Evolutionary conservation across 192 early-diverging fungal species (phyloP).

Genomic region (Podila horticola): DNA sequence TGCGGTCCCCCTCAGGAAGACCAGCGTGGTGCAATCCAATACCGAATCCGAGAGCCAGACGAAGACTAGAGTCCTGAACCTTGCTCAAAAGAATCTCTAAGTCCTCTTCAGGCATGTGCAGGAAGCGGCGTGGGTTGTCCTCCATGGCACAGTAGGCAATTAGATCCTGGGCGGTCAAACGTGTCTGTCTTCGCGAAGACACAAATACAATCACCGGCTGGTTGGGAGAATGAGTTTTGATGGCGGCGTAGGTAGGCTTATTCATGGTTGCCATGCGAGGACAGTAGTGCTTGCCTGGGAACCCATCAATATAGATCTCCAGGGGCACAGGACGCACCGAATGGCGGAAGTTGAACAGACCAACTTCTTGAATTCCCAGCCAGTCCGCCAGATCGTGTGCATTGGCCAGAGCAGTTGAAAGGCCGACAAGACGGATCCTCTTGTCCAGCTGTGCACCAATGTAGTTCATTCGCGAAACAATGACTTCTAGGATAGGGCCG

Average conservation of each 20-base stretch:
- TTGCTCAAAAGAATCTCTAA: slow-evolving; percentile 75
- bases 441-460: slow-evolving; percentile 83
- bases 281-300: slow-evolving; percentile 96
- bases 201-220: slow-evolving; percentile 99
- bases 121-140: slow-evolving; percentile 90
- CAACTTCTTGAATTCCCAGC: slow-evolving; percentile 88
- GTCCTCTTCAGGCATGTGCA: slow-evolving; percentile 86
- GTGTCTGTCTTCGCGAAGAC: slow-evolving; percentile 95
- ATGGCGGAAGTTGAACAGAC: slow-evolving; percentile 97
- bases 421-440: slow-evolving; percentile 90
- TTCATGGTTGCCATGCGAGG: slow-evolving; percentile 99
- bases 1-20: slow-evolving; percentile 86
- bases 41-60: slow-evolving; percentile 88
- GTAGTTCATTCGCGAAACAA: slow-evolving; percentile 98
- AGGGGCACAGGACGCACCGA: slow-evolving; percentile 97
- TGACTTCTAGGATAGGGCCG: slow-evolving; percentile 97
- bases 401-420: slow-evolving; percentile 97
- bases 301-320: slow-evolving; percentile 97
- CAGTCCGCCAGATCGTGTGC: slow-evolving; percentile 96
- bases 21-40: slow-evolving; percentile 99
- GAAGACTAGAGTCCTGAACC: slow-evolving; percentile 84
- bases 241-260: slow-evolving; percentile 94
- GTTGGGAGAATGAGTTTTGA: slow-evolving; percentile 91
- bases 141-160: slow-evolving; percentile 93
- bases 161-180: slow-evolving; percentile 95